Percentiles rank a stretch among this genome's conserved stretches.
Conservation (phyloP, 176 grass and related monocot genomes). For the Urochloa ruziziensis region DNA sequence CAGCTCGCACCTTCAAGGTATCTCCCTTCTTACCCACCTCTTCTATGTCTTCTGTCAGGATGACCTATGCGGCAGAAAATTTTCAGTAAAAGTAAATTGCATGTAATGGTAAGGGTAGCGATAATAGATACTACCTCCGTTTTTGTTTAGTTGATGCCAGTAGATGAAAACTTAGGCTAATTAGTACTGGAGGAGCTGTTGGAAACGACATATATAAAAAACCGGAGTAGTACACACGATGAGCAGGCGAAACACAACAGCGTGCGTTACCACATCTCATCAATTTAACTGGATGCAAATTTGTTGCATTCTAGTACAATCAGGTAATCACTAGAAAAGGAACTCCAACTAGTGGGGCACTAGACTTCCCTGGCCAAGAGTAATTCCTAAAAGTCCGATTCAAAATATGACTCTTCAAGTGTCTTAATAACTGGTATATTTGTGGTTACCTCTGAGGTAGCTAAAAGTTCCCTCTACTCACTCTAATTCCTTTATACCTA, state of each 20-base stretch:
- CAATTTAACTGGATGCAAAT: background rate
- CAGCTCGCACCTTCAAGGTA: constrained; percentile 73
- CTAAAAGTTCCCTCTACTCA: background rate
- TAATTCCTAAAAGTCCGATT: too few relatives aligned
- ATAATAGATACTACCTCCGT: background rate
- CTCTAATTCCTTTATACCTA: background rate
- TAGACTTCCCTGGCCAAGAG: background rate
- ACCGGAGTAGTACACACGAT: too few relatives aligned
- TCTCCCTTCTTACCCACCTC: constrained; percentile 74
- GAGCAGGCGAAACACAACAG: background rate
- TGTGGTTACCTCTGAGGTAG: background rate
- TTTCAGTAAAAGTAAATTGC: background rate
- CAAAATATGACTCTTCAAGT: background rate
- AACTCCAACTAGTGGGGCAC: background rate
- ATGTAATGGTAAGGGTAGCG: background rate
- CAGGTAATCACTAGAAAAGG: background rate
- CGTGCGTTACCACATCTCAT: background rate
- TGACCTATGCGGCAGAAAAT: constrained; percentile 40
- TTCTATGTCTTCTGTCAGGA: constrained; percentile 69
- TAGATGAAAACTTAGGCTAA: too few relatives aligned
- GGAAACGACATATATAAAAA: too few relatives aligned
- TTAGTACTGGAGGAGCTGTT: too few relatives aligned
- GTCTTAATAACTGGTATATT: background rate
- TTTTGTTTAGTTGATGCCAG: too few relatives aligned
- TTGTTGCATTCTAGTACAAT: background rate